Percentiles rank a stretch among this genome's conserved stretches.
Evolutionary conservation across 345 rosid genomes (phyloP).

Genomic region (Euclidium syriacum): DNA sequence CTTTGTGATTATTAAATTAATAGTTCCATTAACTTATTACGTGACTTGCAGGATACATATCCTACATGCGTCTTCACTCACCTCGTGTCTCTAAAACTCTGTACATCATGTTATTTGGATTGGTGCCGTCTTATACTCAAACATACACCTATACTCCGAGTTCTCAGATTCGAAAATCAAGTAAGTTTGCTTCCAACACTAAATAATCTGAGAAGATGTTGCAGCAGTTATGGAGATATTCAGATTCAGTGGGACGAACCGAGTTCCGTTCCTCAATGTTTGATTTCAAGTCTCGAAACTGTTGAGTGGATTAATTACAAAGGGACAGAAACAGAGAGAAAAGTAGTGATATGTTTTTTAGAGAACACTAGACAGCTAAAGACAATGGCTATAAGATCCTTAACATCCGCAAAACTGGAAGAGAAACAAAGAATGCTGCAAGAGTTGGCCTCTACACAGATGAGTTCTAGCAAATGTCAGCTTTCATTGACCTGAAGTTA

Average conservation of each 20-base stretch:
- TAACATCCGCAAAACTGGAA: too few species aligned
- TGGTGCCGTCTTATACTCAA: background rate
- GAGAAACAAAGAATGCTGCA: too few species aligned
- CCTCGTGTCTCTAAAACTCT: background rate
- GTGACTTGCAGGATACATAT: too few species aligned
- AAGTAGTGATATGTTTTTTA: background rate
- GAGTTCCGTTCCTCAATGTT: background rate
- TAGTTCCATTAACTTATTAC: too few species aligned
- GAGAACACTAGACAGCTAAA: background rate
- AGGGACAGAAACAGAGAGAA: background rate
- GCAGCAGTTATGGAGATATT: background rate
- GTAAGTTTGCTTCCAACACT: background rate
- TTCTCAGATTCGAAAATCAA: background rate
- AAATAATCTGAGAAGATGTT: background rate
- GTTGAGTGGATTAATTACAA: background rate
- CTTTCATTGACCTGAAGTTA: too few species aligned
- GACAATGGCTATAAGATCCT: too few species aligned
- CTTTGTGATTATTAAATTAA: too few species aligned
- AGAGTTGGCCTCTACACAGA: too few species aligned
- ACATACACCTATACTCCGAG: conserved; percentile 10
- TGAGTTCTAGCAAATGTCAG: too few species aligned
- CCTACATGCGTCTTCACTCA: too few species aligned
- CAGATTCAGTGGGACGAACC: background rate
- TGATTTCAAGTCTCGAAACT: background rate
- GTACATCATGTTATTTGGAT: background rate